Percentiles rank a stretch among this genome's conserved stretches.
Evolutionary conservation across 2,329 filamentous ascomycete species (phyloP).

Genomic region (Xylariaceae sp.): DNA sequence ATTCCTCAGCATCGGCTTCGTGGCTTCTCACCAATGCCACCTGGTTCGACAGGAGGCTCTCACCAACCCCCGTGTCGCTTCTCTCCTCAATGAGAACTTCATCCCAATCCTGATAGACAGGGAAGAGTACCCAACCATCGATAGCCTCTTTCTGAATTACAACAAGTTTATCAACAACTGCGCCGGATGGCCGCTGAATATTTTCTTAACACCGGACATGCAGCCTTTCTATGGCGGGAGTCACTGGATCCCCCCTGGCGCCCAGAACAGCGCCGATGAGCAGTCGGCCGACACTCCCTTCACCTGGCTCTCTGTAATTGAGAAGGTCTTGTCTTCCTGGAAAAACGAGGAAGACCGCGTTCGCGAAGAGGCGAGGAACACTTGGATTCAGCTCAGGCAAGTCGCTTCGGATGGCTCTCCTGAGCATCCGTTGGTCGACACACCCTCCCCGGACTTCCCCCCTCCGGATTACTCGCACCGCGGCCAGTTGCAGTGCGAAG

Average conservation of each 20-base stretch:
- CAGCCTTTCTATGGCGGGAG: conserved; percentile 94
- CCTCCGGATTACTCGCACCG: conserved; percentile 16
- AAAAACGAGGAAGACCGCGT: conserved; percentile 75
- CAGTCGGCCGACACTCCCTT: conserved; percentile 52
- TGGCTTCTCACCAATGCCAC: conserved; percentile 87
- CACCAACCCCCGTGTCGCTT: conserved; percentile 70
- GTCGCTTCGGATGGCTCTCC: conserved; percentile 85
- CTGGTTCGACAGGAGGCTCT: conserved; percentile 93
- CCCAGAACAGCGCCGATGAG: conserved; percentile 32
- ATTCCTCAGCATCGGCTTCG: conserved; percentile 91
- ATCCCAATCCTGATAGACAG: conserved; percentile 89
- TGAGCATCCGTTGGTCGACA: conserved; percentile 27
- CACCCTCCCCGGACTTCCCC: conserved; percentile 15
- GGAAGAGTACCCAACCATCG: conserved; percentile 88
- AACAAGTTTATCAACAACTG: conserved; percentile 85
- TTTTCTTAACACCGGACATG: conserved; percentile 90
- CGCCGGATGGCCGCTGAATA: conserved; percentile 90
- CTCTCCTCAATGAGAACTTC: conserved; percentile 77
- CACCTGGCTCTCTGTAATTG: conserved; percentile 76
- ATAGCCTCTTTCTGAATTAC: conserved; percentile 98
- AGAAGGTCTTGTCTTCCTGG: conserved; percentile 73
- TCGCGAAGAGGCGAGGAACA: conserved; percentile 74
- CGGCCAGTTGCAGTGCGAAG: conserved; percentile 51
- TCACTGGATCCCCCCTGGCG: conserved; percentile 82
- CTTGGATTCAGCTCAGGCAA: conserved; percentile 70